Base-by-base conservation (phyloP, 2,329 filamentous ascomycete species). In the Trichoderma sp. region DNA sequence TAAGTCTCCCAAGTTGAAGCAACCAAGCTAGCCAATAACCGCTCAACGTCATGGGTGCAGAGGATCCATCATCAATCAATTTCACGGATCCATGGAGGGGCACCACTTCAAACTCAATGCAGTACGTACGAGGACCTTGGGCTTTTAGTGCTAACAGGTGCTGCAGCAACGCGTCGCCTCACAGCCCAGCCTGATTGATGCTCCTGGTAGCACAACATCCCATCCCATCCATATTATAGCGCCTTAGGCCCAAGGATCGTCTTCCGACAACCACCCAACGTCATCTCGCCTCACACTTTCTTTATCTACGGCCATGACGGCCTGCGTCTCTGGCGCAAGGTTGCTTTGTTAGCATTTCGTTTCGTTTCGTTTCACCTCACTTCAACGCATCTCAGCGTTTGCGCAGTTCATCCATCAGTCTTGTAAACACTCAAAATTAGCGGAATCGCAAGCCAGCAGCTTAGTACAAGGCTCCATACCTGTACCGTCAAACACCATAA, bases 251-350 rank as follows among this genome's bases (percentile, higher is more conserved):
- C 47, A 67, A 66, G 24, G n/a, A 56, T 32, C 21, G 14, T 51
- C 47, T 24, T 53, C 11, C 47, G 21, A 53, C 47, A 21, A 34
- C 11, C 21, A 61, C n/a, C 32, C 63, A 56, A 56, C 53, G 34
- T 39, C 53, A 68, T 60, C 39, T 70, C 57, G 36, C 67, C 67
- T 70, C 47, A 21, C 15, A 28, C 30, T 47, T 53, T 24, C 47
- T 24, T 12, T 53, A 15, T 62, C 21, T 30, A 70, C 60, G 47
- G 67, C 67, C 62, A 64, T 58, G 72, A 71, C 62, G 72, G 51
- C 32, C 63, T 71, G 69, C 62, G 56, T 68, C 56, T 58, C 30
- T 34, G 72, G 63, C 71, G 39, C 68, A 39, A 43, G 64, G 61
- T 66, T 56, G 67, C 56, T 62, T 56, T 47, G 36, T 18, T 65